Conservation (phyloP, 768 basidiomycete genomes). For the Panaeolus cyanescens region DNA sequence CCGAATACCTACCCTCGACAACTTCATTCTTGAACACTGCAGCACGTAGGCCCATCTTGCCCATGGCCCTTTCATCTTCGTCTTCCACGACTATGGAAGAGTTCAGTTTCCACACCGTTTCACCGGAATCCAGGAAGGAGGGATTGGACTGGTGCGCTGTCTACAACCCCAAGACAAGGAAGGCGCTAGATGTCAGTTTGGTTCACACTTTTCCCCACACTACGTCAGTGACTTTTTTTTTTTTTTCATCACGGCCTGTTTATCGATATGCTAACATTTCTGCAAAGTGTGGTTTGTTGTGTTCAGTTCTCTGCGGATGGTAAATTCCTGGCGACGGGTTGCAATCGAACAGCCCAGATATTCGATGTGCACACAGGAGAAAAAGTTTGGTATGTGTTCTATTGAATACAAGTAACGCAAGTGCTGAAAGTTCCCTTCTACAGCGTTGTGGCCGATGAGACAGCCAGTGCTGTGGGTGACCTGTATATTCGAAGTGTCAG, state of each 20-base stretch:
- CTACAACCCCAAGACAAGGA: slow-evolving; percentile 77
- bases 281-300: slow-evolving; percentile 70
- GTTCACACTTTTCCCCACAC: slow-evolving; percentile 62
- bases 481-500: slow-evolving; percentile 59
- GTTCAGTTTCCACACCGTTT: slow-evolving; percentile 44
- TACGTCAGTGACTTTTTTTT: neutral
- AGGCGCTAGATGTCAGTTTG: slow-evolving; percentile 69
- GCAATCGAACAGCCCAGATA: slow-evolving; percentile 94
- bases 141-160: slow-evolving; percentile 86
- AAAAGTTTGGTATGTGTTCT: slow-evolving; percentile 80
- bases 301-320: slow-evolving; percentile 95
- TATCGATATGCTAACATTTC: neutral
- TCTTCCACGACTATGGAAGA: slow-evolving; percentile 29
- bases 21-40: slow-evolving; percentile 7
- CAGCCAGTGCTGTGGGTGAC: slow-evolving; percentile 27
- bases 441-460: slow-evolving; percentile 24
- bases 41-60: slow-evolving; percentile 13
- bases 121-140: slow-evolving; percentile 61
- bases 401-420: too few species aligned
- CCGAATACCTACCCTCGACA: neutral
- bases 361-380: slow-evolving; percentile 88
- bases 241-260: neutral
- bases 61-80: slow-evolving; percentile 12
- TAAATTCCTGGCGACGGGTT: slow-evolving; percentile 91
- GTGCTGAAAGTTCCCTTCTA: too few species aligned